Conservation (phyloP, 2,329 filamentous ascomycete genomes). For the Lachnellula arida region DNA sequence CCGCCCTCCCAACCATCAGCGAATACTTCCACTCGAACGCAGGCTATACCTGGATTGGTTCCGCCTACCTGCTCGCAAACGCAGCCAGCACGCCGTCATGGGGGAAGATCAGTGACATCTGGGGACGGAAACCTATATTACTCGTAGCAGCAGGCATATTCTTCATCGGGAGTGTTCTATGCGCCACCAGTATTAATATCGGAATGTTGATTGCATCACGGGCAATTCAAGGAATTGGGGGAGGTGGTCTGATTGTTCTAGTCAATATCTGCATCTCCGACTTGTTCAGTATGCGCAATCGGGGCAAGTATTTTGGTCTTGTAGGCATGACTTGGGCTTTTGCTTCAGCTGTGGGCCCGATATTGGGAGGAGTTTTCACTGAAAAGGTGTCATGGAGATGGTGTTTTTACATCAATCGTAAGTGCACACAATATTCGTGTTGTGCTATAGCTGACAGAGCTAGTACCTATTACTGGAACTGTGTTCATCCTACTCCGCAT, state of each 20-base stretch:
- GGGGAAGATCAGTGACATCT: slow-evolving; percentile 59
- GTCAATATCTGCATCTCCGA: slow-evolving; percentile 52
- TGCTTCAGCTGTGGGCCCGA: slow-evolving; percentile 60
- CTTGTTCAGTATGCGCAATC: slow-evolving; percentile 44
- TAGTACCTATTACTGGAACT: slow-evolving; percentile 26
- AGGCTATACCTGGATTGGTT: slow-evolving; percentile 71
- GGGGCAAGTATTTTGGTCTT: slow-evolving; percentile 54
- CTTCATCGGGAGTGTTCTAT: slow-evolving; percentile 47
- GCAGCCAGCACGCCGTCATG: slow-evolving; percentile 61
- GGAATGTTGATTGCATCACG: slow-evolving; percentile 41
- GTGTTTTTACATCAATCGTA: slow-evolving; percentile 37
- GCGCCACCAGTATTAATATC: slow-evolving; percentile 43
- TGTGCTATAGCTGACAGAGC: neutral
- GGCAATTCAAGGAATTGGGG: slow-evolving; percentile 46
- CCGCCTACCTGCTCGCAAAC: slow-evolving; percentile 65
- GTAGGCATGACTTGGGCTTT: slow-evolving; percentile 55
- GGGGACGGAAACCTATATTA: slow-evolving; percentile 51
- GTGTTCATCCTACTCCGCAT: slow-evolving; percentile 51
- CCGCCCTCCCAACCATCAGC: slow-evolving; percentile 56
- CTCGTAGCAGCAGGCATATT: slow-evolving; percentile 46
- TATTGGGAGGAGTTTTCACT: slow-evolving; percentile 63
- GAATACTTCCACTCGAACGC: slow-evolving; percentile 45
- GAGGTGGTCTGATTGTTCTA: slow-evolving; percentile 47
- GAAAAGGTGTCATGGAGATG: slow-evolving; percentile 55
- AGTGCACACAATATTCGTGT: neutral